phyloP scores from a whole-genome alignment of 2,329 filamentous ascomycete genomes.

The Xylaria sp. region DNA sequence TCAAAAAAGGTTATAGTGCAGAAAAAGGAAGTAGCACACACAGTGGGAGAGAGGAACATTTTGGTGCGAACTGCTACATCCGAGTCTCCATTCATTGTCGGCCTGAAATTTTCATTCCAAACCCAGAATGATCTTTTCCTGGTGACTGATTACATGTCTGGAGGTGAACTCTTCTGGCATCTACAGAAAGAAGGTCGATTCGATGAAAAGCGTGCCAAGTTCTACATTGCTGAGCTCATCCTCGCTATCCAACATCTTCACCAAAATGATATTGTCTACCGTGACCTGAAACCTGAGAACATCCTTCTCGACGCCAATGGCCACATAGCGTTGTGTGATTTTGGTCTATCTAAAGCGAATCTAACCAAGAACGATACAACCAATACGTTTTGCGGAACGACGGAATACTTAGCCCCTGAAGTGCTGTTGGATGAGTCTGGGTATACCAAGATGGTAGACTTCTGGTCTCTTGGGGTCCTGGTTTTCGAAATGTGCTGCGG shows the following conservation, averaged over 20 bases:
- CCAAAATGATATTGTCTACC: constrained; percentile 96
- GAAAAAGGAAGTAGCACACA: constrained; percentile 99
- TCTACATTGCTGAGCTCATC: constrained; percentile 98
- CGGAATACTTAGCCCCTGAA: constrained; percentile 95
- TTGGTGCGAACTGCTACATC: constrained; percentile 94
- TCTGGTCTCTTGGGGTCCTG: constrained; percentile 96
- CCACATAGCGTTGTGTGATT: constrained; percentile 97
- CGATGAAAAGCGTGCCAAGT: constrained; percentile 93
- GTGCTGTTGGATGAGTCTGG: constrained; percentile 95
- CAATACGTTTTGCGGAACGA: constrained; percentile 98
- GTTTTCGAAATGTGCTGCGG: constrained; percentile 99
- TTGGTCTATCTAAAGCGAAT: constrained; percentile 97
- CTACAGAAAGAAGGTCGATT: constrained; percentile 97
- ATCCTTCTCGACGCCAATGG: constrained; percentile 96
- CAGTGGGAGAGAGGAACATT: constrained; percentile 96
- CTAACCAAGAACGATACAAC: constrained; percentile 97
- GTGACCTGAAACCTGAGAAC: constrained; percentile 97
- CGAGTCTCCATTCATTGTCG: constrained; percentile 97
- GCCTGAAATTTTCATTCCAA: constrained; percentile 98
- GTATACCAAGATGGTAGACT: constrained; percentile 99
- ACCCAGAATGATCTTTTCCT: constrained; percentile 95
- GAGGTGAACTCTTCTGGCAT: constrained; percentile 98
- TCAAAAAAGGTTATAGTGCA: constrained; percentile 99
- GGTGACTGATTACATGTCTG: constrained; percentile 99
- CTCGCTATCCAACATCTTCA: constrained; percentile 94